These are phyloP conservation scores for Begonia fuchsioides DNA, from an alignment of 306 rosid genomes.

Conservation along the genomic window DNA sequence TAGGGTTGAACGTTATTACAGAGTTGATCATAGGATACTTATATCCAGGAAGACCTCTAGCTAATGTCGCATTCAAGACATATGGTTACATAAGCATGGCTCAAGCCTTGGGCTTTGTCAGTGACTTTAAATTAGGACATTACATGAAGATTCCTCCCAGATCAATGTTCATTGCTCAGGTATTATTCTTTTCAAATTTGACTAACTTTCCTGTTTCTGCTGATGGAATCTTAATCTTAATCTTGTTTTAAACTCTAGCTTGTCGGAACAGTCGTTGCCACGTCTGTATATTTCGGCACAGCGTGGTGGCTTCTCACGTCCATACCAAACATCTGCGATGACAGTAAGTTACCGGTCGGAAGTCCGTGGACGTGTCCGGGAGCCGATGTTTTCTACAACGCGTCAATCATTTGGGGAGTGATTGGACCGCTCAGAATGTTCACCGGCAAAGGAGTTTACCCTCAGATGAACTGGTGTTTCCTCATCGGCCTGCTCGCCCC, in stretches of 20 bases:
- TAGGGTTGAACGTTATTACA: constrained; percentile 78
- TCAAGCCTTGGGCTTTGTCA: constrained; percentile 54
- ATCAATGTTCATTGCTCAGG: constrained; percentile 76
- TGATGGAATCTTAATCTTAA: neutral
- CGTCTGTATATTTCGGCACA: constrained; percentile 26
- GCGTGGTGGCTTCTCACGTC: constrained; percentile 37
- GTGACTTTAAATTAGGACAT: constrained; percentile 80
- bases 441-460: constrained; percentile 19
- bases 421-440: constrained; percentile 29
- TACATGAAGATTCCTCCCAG: constrained; percentile 93
- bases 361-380: constrained; percentile 44
- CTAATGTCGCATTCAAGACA: constrained; percentile 83
- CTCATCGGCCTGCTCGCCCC: constrained; percentile 23
- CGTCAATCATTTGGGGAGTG: constrained; percentile 37
- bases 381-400: constrained; percentile 26
- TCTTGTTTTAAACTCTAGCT: constrained; percentile 17
- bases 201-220: no score
- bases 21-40: constrained; percentile 74
- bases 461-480: constrained; percentile 32
- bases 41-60: constrained; percentile 80
- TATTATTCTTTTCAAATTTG: constrained; percentile 6
- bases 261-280: constrained; percentile 30
- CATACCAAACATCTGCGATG: constrained; percentile 20
- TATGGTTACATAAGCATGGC: constrained; percentile 86
- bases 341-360: constrained; percentile 16